These are phyloP conservation scores for Physcomitrium patens DNA, from an alignment of 225 moss, liverwort and hornwort species.

Conservation along the genomic window DNA sequence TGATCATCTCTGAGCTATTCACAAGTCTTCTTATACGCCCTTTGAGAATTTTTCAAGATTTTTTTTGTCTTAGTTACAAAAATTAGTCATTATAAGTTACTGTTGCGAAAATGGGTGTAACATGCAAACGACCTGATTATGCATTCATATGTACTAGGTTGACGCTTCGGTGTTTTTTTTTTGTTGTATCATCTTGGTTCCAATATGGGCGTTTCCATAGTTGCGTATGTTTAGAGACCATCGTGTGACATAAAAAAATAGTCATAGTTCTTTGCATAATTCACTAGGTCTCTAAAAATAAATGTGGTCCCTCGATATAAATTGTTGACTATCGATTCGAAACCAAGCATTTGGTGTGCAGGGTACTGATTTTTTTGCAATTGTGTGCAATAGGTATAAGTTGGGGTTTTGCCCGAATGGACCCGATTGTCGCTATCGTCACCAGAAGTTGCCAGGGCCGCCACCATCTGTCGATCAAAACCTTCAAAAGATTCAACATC, in stretches of 20 bases:
- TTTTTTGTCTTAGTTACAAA: neutral
- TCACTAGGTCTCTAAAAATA: neutral
- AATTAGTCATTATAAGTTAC: slow-evolving; percentile 6
- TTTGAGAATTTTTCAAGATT: neutral
- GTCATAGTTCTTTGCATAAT: neutral
- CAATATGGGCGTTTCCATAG: neutral
- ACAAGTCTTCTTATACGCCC: neutral
- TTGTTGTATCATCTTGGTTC: neutral
- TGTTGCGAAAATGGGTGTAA: neutral
- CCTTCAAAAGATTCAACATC: slow-evolving; percentile 86
- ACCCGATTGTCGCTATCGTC: slow-evolving; percentile 94
- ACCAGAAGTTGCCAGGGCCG: slow-evolving; percentile 85
- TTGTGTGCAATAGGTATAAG: slow-evolving; percentile 74
- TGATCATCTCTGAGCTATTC: neutral
- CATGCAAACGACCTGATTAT: slow-evolving; percentile 2
- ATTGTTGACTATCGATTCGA: neutral
- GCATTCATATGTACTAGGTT: neutral
- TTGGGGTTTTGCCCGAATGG: slow-evolving; percentile 99
- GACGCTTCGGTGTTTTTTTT: neutral
- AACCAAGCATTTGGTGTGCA: neutral
- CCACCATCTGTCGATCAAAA: slow-evolving; percentile 91
- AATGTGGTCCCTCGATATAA: neutral
- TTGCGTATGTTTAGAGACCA: neutral
- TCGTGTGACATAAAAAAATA: neutral
- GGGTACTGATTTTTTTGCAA: slow-evolving; percentile 19